Percentiles rank a stretch among this genome's conserved stretches.
Evolutionary conservation across 2,329 filamentous ascomycete species (phyloP).

Genomic region (Alternaria dauci): DNA sequence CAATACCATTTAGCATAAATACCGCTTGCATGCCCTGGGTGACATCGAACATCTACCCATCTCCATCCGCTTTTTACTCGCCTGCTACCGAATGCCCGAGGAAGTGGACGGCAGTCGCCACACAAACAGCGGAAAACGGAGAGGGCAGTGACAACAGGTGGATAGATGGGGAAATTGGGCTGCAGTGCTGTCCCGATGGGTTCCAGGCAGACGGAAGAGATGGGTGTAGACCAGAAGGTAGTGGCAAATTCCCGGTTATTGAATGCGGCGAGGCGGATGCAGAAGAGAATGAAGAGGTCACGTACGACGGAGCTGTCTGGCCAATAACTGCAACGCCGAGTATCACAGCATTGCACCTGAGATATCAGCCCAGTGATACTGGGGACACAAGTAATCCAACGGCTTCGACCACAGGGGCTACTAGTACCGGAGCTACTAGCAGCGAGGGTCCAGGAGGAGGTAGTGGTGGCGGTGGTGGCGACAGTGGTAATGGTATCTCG

Average conservation of each 20-base stretch:
- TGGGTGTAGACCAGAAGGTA: conserved; percentile 22
- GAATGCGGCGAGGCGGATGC: conserved; percentile 34
- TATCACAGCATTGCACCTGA: conserved; percentile 27
- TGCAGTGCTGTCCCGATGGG: conserved; percentile 34
- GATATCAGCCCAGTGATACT: conserved; percentile 25
- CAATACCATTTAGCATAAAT: conserved; percentile 83
- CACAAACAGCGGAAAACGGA: conserved; percentile 20
- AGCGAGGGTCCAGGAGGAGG: not conserved
- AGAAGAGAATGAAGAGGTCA: conserved; percentile 27
- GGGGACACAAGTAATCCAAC: conserved; percentile 8
- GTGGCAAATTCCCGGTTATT: conserved; percentile 20
- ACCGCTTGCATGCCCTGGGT: conserved; percentile 44
- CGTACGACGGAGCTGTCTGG: conserved; percentile 23
- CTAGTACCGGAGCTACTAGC: not conserved
- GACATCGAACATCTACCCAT: conserved; percentile 18
- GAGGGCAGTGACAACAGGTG: conserved; percentile 18
- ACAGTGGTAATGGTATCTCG: conserved; percentile 56
- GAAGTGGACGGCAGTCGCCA: conserved; percentile 31
- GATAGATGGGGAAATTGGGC: conserved; percentile 31
- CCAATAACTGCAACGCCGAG: conserved; percentile 19
- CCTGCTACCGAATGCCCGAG: conserved; percentile 35
- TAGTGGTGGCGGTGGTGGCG: conserved; percentile 43
- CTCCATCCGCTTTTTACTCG: conserved; percentile 29
- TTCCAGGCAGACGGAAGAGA: conserved; percentile 26
- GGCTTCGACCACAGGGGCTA: not conserved